Evolutionary conservation across 805 yeast genomes (phyloP), one percentile per base, ranked within the genome.

Genomic region (Huiozyma sinensis): DNA sequence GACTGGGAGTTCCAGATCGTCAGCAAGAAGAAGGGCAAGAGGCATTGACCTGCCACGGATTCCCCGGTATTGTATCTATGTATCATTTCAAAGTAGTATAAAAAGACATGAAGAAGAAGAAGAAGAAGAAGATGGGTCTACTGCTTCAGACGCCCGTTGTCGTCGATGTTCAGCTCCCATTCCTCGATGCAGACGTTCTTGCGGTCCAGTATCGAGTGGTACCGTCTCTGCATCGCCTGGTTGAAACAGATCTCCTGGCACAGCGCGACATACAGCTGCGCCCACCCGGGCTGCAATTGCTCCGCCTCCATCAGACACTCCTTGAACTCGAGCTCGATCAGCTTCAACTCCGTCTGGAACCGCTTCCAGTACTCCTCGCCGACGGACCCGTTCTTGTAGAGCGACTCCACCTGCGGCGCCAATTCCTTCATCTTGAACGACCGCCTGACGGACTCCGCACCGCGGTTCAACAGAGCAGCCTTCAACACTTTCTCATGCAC

Each of bases 201-300:
- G 53, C 77, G 68, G 33, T 62, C 64, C 5, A 61, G 61, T 30
- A 67, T 64, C 4, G 72, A 63, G 7, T 53, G 49, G 42, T 66
- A 67, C 57, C 97, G 81, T 69, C 92, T 79, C 64, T 90, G 76
- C 43, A 90, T 69, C 1, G 96, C 96, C 65, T 84, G 90, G 60
- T 90, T 92, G 64, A 88, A 84, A 50, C 95, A 86, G 42, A 90
- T 81, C 60, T 92, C 97, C 60, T 83, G 90, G 38, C 89, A 81
- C 10, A 81, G 74, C 7, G 83, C 83, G 56, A 87, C 82, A 55
- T 87, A 76, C 38, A 73, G 66, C 50, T 76, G 82, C 6, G 81
- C 77, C 95, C 96, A 89, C 32, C 87, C 90, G 38, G 79, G 76
- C 56, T 84, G 83, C 50, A 75, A 67, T 12, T 66, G 51, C 60